Base-by-base conservation (phyloP, 129 eudicot genomes). In the Flaveria brownii region DNA sequence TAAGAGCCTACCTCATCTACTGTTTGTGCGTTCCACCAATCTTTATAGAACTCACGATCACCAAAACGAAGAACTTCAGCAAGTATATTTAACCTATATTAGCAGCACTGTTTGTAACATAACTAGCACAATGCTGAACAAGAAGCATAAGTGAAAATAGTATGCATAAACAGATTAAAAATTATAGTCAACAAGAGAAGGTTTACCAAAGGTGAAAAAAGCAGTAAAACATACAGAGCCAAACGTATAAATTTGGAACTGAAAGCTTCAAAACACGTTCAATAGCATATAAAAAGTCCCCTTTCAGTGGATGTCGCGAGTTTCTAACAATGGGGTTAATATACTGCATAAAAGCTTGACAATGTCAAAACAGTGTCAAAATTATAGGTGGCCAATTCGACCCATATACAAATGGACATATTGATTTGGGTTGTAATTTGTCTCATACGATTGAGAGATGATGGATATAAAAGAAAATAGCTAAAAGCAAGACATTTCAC, bases 181-280 rank as follows among this genome's bases (percentile, higher is more conserved):
- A 30, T 6, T 10, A 68, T 2, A 12, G 36, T 45, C 6, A 15
- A 70, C 25, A 41, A 18, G 18, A 62, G 28, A 23, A 33, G 64
- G 82, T 80, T 72, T 82, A 92, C 97, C 97, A 92, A 9, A 92
- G 89, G 78, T 92, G 97, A 78, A 92, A 92, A 74, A 87, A 84
- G 79, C 97, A 87, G 78, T 89, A 92, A 28, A 92, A 92, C 92
- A 89, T 84, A 88, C 97, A 89, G 78, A 92, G 90, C 97, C 97
- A 92, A 49, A 89, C 96, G 7, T 92, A 92, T 81, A 94, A 78
- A 76, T 87, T 94, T 70, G 98, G 98, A 78, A 94, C 97, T 26
- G 98, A 94, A 70, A 94, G 97, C 93, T 94, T 94, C 82, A 94
- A 81, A 57, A 94, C 97, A 71, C 98, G 90, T 85, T 94, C 98